phyloP scores from a whole-genome alignment of 352 stramenopile species.

The Phytophthora litchii region DNA sequence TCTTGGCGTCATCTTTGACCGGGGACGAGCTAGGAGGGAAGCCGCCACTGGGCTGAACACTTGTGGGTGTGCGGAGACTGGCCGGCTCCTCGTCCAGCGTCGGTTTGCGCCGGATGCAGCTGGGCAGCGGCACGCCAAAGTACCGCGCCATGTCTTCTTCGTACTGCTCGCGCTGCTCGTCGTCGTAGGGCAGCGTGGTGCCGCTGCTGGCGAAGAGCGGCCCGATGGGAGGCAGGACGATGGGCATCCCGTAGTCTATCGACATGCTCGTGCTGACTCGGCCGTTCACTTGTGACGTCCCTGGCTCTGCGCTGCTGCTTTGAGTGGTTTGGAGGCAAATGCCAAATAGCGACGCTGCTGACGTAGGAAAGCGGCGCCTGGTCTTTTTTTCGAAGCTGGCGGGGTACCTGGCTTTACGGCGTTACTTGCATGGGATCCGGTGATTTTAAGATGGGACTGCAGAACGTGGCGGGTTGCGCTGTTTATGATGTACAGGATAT shows the following conservation, averaged over 20 bases:
- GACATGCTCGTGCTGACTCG: constrained; percentile 33
- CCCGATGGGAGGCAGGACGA: constrained; percentile 63
- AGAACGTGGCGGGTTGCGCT: no score
- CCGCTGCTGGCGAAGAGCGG: constrained; percentile 48
- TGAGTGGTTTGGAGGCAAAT: constrained; percentile 42
- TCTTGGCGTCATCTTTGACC: constrained; percentile 53
- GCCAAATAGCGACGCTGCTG: constrained; percentile 30
- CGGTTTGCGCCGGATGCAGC: constrained; percentile 23
- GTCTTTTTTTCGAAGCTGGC: constrained; percentile 36
- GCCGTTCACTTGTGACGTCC: constrained; percentile 20
- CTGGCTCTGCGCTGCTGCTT: constrained; percentile 26
- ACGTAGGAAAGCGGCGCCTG: constrained; percentile 30
- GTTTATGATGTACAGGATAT: no score
- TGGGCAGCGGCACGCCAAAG: constrained; percentile 46
- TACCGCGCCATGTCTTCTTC: constrained; percentile 44
- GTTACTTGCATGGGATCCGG: neutral
- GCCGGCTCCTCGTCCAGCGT: constrained; percentile 21
- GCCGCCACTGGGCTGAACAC: constrained; percentile 40
- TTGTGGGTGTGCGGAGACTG: constrained; percentile 64
- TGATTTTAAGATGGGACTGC: neutral
- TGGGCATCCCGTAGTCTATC: constrained; percentile 32
- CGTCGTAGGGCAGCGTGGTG: constrained; percentile 28
- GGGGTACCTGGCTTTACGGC: constrained; percentile 9
- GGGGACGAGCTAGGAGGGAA: constrained; percentile 65
- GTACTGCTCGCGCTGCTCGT: constrained; percentile 38